Evolutionary conservation across 495 filamentous ascomycete species (phyloP), one percentile per base, ranked within the genome.

Genomic region (Penicillium riverlandense): DNA sequence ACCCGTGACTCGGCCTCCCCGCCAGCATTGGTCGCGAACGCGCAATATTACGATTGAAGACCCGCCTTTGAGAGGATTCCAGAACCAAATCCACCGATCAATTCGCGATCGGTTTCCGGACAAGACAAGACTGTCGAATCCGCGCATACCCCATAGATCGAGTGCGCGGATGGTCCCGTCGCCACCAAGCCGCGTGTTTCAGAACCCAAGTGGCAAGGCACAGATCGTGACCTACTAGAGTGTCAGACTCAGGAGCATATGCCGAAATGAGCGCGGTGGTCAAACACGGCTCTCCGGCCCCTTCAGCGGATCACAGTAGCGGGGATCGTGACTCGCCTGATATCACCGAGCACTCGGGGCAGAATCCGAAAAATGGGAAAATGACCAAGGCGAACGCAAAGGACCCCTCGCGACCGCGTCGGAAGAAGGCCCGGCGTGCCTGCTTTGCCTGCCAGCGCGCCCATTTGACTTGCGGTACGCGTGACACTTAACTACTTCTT

Each of bases 391-490:
- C 87, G 30, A 94, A 85, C 61, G 76, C 87, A 29, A 94, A 92
- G 61, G 92, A 97, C 60, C 88, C 90, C 28, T 72, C 81, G 56
- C 77, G 92, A 50, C 88, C 92, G 34, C 76, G 90, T 53, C 79
- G 92, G 59, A 98, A 97, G 75, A 98, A 98, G 76, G 92, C 92
- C 29, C 76, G 91, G 53, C 77, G 92, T 59, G 92, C 92, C 43
- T 98, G 92, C 62, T 91, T 85, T 78, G 90, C 94, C 28, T 98
- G 92, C 66, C 92, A 98, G 66, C 77, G 94, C 63, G 92, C 92
- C 40, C 92, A 98, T 77, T 75, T 98, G 55, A 98, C 92, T 49
- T 98, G 92, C 67, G 90, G 92, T 98, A 85, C 74, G 89, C 47
- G 43, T 32, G 51, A 29, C 45, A 42, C 44, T 53, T 27, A 38